These are phyloP conservation scores for Infundibulicybe gibba DNA, from an alignment of 768 basidiomycete genomes.

Conservation along the genomic window DNA sequence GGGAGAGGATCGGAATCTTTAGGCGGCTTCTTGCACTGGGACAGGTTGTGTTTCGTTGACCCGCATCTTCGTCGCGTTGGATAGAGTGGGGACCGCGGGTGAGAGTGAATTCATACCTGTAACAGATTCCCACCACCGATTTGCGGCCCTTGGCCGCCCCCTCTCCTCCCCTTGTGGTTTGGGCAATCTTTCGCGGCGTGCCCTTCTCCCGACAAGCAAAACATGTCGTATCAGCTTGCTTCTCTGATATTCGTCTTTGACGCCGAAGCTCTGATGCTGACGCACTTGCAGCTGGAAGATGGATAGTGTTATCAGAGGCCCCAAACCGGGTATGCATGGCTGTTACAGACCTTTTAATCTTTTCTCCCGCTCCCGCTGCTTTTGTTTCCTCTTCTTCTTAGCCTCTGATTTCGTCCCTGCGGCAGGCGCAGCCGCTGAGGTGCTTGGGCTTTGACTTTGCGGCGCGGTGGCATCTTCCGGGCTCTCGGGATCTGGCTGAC, in stretches of 20 bases:
- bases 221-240: conserved; percentile 60
- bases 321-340: conserved; percentile 11
- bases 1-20: conserved; percentile 71
- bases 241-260: conserved; percentile 57
- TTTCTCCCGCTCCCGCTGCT: conserved; percentile 21
- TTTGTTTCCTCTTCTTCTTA: conserved; percentile 27
- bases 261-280: conserved; percentile 55
- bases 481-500: no score
- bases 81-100: not conserved
- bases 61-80: conserved; percentile 58
- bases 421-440: conserved; percentile 4
- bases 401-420: conserved; percentile 20
- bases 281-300: conserved; percentile 4
- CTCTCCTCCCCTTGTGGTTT: conserved; percentile 18
- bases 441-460: conserved; percentile 9
- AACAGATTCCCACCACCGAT: conserved; percentile 54
- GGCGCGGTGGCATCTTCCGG: not conserved
- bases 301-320: not conserved
- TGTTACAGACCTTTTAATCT: conserved; percentile 21
- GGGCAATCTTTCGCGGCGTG: conserved; percentile 81
- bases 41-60: conserved; percentile 71
- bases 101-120: conserved; percentile 47
- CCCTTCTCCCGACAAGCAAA: conserved; percentile 86
- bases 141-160: conserved; percentile 14
- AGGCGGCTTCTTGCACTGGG: conserved; percentile 66